Evolutionary conservation across 257 asterid genomes (phyloP).

Genomic region (Forsythia suspensa): DNA sequence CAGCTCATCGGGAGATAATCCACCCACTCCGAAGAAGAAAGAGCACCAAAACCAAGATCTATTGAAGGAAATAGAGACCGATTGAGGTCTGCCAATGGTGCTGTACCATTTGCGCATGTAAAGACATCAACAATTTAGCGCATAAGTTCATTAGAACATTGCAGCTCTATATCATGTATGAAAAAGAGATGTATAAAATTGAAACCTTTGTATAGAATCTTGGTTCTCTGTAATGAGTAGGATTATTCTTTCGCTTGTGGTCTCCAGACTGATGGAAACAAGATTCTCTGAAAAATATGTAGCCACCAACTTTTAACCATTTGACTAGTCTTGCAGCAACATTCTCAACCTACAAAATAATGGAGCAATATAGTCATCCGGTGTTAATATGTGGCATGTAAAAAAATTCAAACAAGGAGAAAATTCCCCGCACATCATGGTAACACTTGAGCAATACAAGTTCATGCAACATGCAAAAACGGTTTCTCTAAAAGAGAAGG

Average conservation of each 20-base stretch:
- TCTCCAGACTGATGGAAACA: conserved; percentile 98
- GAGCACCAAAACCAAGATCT: not conserved
- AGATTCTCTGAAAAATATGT: conserved; percentile 89
- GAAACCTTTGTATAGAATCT: conserved; percentile 90
- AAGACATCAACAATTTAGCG: not conserved
- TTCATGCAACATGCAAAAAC: not conserved
- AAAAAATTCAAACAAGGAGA: not conserved
- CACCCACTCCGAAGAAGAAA: not conserved
- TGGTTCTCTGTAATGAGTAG: conserved; percentile 96
- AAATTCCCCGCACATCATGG: not conserved
- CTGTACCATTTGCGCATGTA: not conserved
- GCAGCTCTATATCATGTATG: not conserved
- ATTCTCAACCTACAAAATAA: conserved; percentile 61
- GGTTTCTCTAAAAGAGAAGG: not conserved
- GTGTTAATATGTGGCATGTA: not conserved
- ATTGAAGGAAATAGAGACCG: not conserved
- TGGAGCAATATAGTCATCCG: conserved; percentile 10
- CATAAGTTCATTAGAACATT: not conserved
- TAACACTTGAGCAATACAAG: not conserved
- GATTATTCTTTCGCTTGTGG: conserved; percentile 81
- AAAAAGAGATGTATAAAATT: not conserved
- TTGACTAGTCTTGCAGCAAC: conserved; percentile 73
- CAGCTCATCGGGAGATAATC: no score
- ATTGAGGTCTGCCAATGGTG: not conserved
- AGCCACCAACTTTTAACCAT: conserved; percentile 96